Percentiles rank a stretch among this genome's conserved stretches.
phyloP scores from a whole-genome alignment of 1,139 yeast genomes.

The Geotrichum fermentans region DNA sequence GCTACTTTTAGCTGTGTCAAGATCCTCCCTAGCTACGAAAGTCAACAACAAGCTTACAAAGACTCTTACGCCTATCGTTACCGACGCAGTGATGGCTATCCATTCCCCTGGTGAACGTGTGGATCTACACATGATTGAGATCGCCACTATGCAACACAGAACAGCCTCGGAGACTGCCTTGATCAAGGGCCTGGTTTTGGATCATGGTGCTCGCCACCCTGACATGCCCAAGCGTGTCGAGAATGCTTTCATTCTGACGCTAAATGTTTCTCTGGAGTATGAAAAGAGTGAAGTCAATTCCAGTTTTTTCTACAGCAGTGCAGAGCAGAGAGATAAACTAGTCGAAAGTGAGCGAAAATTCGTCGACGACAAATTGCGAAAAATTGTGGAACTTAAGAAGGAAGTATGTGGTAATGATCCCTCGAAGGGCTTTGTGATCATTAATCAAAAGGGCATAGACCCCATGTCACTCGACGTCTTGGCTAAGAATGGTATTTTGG shows the following conservation, averaged over 20 bases:
- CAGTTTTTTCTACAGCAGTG: constrained; percentile 88
- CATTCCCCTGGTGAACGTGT: constrained; percentile 51
- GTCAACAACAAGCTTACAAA: constrained; percentile 71
- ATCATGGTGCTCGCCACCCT: constrained; percentile 98
- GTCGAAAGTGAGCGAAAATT: constrained; percentile 92
- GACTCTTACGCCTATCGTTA: constrained; percentile 84
- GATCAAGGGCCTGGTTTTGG: constrained; percentile 85
- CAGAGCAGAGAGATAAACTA: constrained; percentile 93
- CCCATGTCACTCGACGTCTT: constrained; percentile 97
- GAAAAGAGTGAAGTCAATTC: constrained; percentile 98
- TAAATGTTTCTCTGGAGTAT: constrained; percentile 92
- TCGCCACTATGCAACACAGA: constrained; percentile 96
- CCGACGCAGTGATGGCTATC: constrained; percentile 89
- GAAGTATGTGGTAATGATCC: constrained; percentile 78
- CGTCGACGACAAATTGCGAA: constrained; percentile 88
- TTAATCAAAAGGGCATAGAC: constrained; percentile 98
- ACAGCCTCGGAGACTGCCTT: constrained; percentile 78
- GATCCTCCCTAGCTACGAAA: constrained; percentile 83
- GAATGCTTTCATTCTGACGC: constrained; percentile 78
- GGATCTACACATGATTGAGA: constrained; percentile 96
- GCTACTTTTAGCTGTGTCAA: constrained; percentile 82
- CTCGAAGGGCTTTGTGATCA: constrained; percentile 80
- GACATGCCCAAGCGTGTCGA: constrained; percentile 91
- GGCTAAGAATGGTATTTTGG: constrained; percentile 89
- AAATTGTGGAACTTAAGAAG: constrained; percentile 88